These are phyloP conservation scores for Aspergillus ostianus DNA, from an alignment of 495 filamentous ascomycete species.

Conservation along the genomic window DNA sequence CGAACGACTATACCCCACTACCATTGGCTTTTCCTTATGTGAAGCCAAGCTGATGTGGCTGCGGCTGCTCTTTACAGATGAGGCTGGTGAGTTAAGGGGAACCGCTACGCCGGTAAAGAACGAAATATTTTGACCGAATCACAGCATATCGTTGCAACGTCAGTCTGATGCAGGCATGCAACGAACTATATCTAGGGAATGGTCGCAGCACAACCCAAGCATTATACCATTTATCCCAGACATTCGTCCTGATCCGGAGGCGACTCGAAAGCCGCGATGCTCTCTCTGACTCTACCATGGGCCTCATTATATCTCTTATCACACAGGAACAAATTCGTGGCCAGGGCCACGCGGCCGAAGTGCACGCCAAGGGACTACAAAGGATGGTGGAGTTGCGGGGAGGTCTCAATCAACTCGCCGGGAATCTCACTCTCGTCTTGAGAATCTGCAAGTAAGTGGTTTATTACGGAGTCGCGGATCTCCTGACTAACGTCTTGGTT, in stretches of 20 bases:
- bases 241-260: constrained; percentile 17
- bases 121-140: background rate
- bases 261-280: constrained; percentile 21
- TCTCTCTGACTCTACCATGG: constrained; percentile 24
- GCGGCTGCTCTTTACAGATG: constrained; percentile 17
- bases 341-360: constrained; percentile 12
- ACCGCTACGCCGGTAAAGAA: background rate
- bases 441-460: constrained; percentile 27
- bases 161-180: constrained; percentile 23
- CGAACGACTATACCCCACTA: constrained; percentile 19
- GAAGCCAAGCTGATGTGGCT: constrained; percentile 23
- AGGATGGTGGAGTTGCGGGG: constrained; percentile 24
- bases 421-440: constrained; percentile 17
- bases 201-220: constrained; percentile 19
- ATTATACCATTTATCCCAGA: constrained; percentile 24
- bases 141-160: constrained; percentile 24
- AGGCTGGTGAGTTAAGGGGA: constrained; percentile 17
- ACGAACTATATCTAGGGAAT: constrained; percentile 17
- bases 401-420: constrained; percentile 20
- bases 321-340: constrained; percentile 22
- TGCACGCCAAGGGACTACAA: constrained; percentile 22
- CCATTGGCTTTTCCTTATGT: constrained; percentile 21
- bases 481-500: background rate
- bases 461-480: too few species aligned
- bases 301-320: constrained; percentile 17